Percentiles rank a stretch among this genome's conserved stretches.
Evolutionary conservation across 495 filamentous ascomycete genomes (phyloP).

Genomic region (Annulohypoxylon stygium): DNA sequence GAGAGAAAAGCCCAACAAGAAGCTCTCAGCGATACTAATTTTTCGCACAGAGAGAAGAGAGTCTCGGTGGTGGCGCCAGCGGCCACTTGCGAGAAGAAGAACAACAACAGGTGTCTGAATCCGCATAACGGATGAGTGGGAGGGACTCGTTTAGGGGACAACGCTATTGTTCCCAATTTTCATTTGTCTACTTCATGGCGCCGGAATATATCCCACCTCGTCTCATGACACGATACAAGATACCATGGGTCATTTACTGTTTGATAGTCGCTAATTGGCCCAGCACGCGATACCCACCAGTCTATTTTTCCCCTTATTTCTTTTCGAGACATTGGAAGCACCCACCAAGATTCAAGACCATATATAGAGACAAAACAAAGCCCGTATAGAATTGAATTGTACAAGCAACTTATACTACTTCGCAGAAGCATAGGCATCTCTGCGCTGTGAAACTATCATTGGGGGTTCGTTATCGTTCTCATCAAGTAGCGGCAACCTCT

Average conservation of each 20-base stretch:
- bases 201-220: conserved; percentile 31
- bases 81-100: not conserved
- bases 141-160: conserved; percentile 19
- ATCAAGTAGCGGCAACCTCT: conserved; percentile 68
- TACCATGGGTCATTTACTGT: conserved; percentile 29
- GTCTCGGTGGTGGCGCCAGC: not conserved
- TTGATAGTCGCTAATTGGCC: conserved; percentile 23
- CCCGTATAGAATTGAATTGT: conserved; percentile 22
- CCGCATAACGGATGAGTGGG: not conserved
- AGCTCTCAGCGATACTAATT: not conserved
- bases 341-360: not conserved
- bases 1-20: not conserved
- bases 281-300: conserved; percentile 7
- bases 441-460: not conserved
- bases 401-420: conserved; percentile 9
- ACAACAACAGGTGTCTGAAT: not conserved
- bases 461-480: not conserved
- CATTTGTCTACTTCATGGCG: conserved; percentile 38
- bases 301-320: conserved; percentile 1
- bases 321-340: conserved; percentile 4
- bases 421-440: not conserved
- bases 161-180: conserved; percentile 25
- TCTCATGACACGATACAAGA: conserved; percentile 31
- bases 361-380: conserved; percentile 26
- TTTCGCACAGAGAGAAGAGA: not conserved